Conservation (phyloP, 1,284 basidiomycete species). For the Tausonia pullulans region DNA sequence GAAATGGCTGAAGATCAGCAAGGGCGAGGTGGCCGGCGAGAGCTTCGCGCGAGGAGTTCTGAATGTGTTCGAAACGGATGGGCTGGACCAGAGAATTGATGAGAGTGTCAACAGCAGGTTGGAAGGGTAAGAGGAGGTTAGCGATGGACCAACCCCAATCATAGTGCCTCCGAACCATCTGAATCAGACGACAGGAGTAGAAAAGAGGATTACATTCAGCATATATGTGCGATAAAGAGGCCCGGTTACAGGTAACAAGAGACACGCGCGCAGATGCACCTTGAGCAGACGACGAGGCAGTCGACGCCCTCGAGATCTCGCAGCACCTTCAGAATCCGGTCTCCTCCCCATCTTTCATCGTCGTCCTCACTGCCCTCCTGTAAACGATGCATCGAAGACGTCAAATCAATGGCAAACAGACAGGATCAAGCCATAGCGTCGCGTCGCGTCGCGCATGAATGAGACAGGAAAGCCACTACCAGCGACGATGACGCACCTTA, state of each 20-base stretch:
- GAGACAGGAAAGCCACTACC: too few relatives aligned
- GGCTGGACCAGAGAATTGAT: constrained; percentile 22
- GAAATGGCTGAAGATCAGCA: constrained; percentile 25
- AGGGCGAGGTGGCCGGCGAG: constrained; percentile 23
- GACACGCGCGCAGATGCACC: constrained; percentile 24
- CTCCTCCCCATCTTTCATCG: constrained; percentile 32
- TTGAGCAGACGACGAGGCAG: constrained; percentile 28
- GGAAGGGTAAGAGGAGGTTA: constrained; percentile 1
- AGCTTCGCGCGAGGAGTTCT: constrained; percentile 26
- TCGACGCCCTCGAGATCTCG: constrained; percentile 28
- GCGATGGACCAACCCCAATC: constrained; percentile 26
- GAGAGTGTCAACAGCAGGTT: too few relatives aligned
- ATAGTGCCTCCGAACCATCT: constrained; percentile 30
- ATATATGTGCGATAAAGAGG: neutral
- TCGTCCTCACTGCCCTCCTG: constrained; percentile 31
- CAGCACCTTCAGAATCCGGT: constrained; percentile 26
- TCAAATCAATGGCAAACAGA: neutral
- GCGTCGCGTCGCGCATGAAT: too few relatives aligned
- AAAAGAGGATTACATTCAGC: neutral
- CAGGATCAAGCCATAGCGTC: neutral
- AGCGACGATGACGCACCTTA: neutral
- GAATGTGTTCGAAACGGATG: constrained; percentile 31
- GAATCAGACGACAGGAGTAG: neutral
- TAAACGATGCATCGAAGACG: constrained; percentile 12
- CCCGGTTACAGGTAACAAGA: neutral